Conservation (phyloP, 1,284 basidiomycete species). For the Mycena sp. region DNA sequence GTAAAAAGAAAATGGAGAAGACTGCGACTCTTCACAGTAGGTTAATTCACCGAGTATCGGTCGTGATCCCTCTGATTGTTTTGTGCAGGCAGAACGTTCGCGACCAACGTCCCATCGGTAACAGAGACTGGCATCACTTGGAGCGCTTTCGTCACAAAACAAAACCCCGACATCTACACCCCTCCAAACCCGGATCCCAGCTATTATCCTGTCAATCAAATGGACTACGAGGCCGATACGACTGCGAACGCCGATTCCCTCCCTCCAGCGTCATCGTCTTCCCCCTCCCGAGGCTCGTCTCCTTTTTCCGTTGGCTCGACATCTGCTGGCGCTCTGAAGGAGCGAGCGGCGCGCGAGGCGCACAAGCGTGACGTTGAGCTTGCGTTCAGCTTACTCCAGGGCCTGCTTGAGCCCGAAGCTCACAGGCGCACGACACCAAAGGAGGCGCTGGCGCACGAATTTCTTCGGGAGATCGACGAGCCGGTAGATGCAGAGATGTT, state of each 20-base stretch:
- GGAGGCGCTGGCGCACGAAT: constrained; percentile 82
- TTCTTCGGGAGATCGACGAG: constrained; percentile 59
- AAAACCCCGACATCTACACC: constrained; percentile 80
- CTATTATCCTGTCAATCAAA: constrained; percentile 65
- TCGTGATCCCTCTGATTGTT: constrained; percentile 24
- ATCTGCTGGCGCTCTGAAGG: constrained; percentile 17
- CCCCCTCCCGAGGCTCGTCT: constrained; percentile 49
- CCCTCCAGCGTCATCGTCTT: constrained; percentile 35
- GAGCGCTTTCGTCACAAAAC: constrained; percentile 77
- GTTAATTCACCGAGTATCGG: constrained; percentile 43
- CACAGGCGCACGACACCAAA: constrained; percentile 82
- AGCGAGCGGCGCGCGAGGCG: constrained; percentile 24
- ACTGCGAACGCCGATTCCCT: constrained; percentile 32
- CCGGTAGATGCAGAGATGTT: constrained; percentile 72
- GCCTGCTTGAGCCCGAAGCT: constrained; percentile 80
- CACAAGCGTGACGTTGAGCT: constrained; percentile 70
- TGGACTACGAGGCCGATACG: constrained; percentile 37
- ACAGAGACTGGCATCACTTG: constrained; percentile 75
- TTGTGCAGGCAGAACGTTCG: constrained; percentile 81
- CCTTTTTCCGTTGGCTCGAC: constrained; percentile 38
- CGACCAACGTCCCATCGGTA: constrained; percentile 86
- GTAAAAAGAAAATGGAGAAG: constrained; percentile 86
- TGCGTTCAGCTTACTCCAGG: constrained; percentile 80
- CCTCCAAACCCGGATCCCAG: constrained; percentile 62
- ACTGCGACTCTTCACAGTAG: constrained; percentile 91